Conservation (phyloP, 1,284 basidiomycete species). For the Rhodotorula sp. region DNA sequence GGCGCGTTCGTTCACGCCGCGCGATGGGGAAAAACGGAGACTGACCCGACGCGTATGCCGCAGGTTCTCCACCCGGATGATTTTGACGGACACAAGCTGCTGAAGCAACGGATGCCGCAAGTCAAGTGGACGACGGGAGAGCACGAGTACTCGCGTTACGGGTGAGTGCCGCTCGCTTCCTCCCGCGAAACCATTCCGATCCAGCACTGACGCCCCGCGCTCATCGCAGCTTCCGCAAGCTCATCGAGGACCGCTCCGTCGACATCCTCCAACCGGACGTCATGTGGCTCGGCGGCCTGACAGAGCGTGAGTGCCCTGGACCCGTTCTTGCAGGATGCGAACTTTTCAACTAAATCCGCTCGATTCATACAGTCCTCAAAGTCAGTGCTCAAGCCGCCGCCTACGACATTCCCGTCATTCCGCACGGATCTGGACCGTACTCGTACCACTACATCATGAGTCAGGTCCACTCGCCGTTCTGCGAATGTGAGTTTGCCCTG, state of each 20-base stretch:
- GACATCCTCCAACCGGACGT: constrained; percentile 59
- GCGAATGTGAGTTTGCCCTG: constrained; percentile 34
- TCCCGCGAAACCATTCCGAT: constrained; percentile 41
- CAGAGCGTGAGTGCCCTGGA: constrained; percentile 48
- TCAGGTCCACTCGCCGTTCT: constrained; percentile 49
- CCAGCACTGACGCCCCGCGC: constrained; percentile 42
- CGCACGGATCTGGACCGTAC: constrained; percentile 56
- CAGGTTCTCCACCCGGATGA: constrained; percentile 54
- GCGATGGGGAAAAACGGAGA: too few species aligned
- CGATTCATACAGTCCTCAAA: constrained; percentile 49
- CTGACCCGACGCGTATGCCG: not conserved
- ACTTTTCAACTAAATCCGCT: not conserved
- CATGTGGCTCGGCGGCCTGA: constrained; percentile 56
- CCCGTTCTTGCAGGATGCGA: not conserved
- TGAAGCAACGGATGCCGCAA: constrained; percentile 54
- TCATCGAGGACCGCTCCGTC: constrained; percentile 56
- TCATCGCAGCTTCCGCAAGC: constrained; percentile 57
- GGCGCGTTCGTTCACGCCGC: not conserved
- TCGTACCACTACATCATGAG: constrained; percentile 51
- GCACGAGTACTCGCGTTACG: constrained; percentile 44
- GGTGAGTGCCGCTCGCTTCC: not conserved
- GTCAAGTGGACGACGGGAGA: constrained; percentile 58
- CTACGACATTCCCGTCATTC: constrained; percentile 57
- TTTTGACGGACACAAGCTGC: constrained; percentile 53
- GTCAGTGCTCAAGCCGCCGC: constrained; percentile 54